Evolutionary conservation across 1,284 basidiomycete genomes (phyloP), one percentile per base, ranked within the genome.

Genomic region (Mycena citricolor): DNA sequence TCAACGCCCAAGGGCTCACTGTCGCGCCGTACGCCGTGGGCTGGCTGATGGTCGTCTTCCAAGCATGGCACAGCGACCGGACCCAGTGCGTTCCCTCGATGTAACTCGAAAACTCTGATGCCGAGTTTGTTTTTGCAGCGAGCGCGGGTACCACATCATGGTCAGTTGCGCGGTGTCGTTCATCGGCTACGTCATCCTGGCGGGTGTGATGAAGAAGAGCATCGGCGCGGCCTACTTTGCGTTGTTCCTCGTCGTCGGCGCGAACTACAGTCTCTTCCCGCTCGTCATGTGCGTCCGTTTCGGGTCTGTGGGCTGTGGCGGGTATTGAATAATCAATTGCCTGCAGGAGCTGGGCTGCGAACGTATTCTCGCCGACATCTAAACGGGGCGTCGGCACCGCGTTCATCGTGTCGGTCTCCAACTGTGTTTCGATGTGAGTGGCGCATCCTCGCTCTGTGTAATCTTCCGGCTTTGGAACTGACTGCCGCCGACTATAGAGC

Each of bases 371-470:
- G 8, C 77, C 76, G 16, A 79, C 76, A 11, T 76, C 74, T 1
- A 79, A 79, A 55, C 67, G 77, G 30, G 77, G 76, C 29, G 77
- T 77, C 34, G 77, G 77, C 3, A 77, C 75, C 1, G 76, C 76
- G 7, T 79, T 79, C 56, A 74, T 79, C 39, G 75, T 78, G 21
- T 77, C 76, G 2, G 71, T 79, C 38, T 74, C 75, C 8, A 78
- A 77, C 55, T 73, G 71, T 45, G 66, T 79, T 12, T 78, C 76
- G 7, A 78, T 78, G 76, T 76, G 38, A 48, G 71, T 61, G 2
- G n/a, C n/a, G n/a, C n/a, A n/a, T n/a, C n/a, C n/a, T 14, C 25
- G 2, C 6, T 20, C n/a, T 26, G 13, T 17, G 22, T 14, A 17
- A 7, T 14, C 19, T 4, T 17, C 16, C 7, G 5, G 24, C 24